These are phyloP conservation scores for Mycoemilia scoparia DNA, from an alignment of 192 early-diverging fungal species.

Conservation along the genomic window DNA sequence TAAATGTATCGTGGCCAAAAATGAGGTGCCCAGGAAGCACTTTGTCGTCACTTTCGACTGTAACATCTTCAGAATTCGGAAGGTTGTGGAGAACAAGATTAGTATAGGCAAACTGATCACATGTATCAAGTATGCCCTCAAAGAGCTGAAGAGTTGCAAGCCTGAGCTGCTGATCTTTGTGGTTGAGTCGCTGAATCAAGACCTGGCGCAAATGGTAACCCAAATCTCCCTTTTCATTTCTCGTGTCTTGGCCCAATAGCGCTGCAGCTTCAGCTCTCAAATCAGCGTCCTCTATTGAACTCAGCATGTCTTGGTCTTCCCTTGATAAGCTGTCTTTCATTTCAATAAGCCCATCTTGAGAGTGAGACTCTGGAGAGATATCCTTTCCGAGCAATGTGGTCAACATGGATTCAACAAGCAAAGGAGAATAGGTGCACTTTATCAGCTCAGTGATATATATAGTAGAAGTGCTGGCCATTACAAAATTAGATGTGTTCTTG, in stretches of 20 bases:
- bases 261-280: conserved; percentile 19
- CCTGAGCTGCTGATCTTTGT: conserved; percentile 12
- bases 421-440: conserved; percentile 10
- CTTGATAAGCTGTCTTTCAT: conserved; percentile 1
- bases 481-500: conserved; percentile 12
- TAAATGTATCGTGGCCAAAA: conserved; percentile 13
- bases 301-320: conserved; percentile 18
- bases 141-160: conserved; percentile 38
- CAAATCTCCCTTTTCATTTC: no score
- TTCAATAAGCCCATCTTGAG: not conserved
- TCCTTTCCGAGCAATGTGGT: conserved; percentile 16
- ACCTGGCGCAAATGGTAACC: no score
- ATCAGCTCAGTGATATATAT: conserved; percentile 21
- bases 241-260: no score
- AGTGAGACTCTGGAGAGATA: conserved; percentile 12
- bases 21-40: not conserved
- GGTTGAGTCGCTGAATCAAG: no score
- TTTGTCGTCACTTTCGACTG: not conserved
- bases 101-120: conserved; percentile 39
- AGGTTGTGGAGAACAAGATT: conserved; percentile 39
- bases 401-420: conserved; percentile 21
- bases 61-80: conserved; percentile 1
- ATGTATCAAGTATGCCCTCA: conserved; percentile 36
- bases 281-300: conserved; percentile 19
- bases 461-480: conserved; percentile 8